Evolutionary conservation across 164 flowering plant genomes (phyloP).

Genomic region (Buxus sempervirens): DNA sequence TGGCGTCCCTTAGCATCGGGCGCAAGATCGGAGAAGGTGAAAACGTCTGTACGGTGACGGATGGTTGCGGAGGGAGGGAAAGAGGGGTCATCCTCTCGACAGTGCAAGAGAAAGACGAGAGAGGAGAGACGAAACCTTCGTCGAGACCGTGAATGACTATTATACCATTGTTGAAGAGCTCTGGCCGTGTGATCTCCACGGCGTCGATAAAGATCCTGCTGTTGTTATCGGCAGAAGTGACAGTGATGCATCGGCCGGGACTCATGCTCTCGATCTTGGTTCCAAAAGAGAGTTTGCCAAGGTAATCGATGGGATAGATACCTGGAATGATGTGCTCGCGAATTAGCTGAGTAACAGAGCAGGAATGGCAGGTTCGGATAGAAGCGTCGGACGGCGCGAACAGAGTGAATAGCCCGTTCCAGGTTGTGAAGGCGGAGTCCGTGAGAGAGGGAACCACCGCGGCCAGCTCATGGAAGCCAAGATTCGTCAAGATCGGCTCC

Average conservation of each 20-base stretch:
- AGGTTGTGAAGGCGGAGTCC: slow-evolving; percentile 19
- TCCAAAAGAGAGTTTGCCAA: slow-evolving; percentile 48
- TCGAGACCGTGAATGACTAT: slow-evolving; percentile 50
- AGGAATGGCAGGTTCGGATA: slow-evolving; percentile 39
- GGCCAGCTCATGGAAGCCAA: slow-evolving; percentile 57
- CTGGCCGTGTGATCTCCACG: slow-evolving; percentile 51
- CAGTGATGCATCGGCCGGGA: slow-evolving; percentile 59
- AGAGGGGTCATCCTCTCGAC: slow-evolving; percentile 34
- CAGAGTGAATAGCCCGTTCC: slow-evolving; percentile 50
- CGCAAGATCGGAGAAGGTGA: slow-evolving; percentile 27
- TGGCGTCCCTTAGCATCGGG: slow-evolving; percentile 49
- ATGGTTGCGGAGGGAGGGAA: slow-evolving; percentile 21
- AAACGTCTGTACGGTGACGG: neutral
- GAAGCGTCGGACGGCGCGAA: slow-evolving; percentile 63
- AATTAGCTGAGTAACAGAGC: slow-evolving; percentile 49
- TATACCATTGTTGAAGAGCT: slow-evolving; percentile 56
- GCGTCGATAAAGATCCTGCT: slow-evolving; percentile 43
- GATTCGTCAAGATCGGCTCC: slow-evolving; percentile 39
- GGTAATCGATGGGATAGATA: slow-evolving; percentile 40
- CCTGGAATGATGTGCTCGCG: slow-evolving; percentile 65
- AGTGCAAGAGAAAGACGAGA: slow-evolving; percentile 51
- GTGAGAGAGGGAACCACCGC: slow-evolving; percentile 40
- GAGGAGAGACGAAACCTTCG: slow-evolving; percentile 49
- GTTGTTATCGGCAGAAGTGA: slow-evolving; percentile 22
- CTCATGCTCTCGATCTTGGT: slow-evolving; percentile 55